phyloP scores from a whole-genome alignment of 1,284 basidiomycete genomes.

The Ganoderma lucidum region DNA sequence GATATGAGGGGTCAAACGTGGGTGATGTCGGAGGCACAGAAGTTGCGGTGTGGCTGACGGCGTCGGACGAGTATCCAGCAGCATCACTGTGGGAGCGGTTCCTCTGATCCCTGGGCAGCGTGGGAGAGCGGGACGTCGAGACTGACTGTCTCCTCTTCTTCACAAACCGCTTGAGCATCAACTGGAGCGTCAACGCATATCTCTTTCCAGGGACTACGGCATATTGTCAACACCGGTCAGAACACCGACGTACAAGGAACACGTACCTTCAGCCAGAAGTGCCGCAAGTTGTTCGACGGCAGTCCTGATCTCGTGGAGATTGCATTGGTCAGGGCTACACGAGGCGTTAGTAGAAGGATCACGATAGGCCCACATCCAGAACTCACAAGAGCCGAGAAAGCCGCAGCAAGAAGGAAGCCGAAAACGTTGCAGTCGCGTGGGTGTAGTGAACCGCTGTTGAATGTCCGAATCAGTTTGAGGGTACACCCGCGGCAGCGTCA shows the following conservation, averaged over 20 bases:
- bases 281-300: conserved; percentile 82
- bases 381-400: conserved; percentile 86
- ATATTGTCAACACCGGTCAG: conserved; percentile 12
- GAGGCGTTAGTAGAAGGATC: conserved; percentile 13
- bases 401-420: conserved; percentile 88
- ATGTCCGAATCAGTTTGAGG: conserved; percentile 19
- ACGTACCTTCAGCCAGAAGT: conserved; percentile 77
- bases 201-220: conserved; percentile 84
- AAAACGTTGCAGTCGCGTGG: conserved; percentile 92
- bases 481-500: background rate
- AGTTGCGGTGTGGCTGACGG: conserved; percentile 32
- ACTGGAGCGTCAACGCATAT: conserved; percentile 86
- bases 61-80: conserved; percentile 36
- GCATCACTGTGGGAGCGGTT: conserved; percentile 39
- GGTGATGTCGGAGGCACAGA: conserved; percentile 41
- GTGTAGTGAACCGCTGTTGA: conserved; percentile 84
- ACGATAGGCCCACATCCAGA: conserved; percentile 6
- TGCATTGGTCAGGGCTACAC: conserved; percentile 81
- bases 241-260: conserved; percentile 17
- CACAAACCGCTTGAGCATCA: conserved; percentile 82
- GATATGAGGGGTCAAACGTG: conserved; percentile 42
- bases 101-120: conserved; percentile 53
- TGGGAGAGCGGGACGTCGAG: conserved; percentile 67
- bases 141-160: conserved; percentile 65
- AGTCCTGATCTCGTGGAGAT: conserved; percentile 76